Evolutionary conservation across 2,329 filamentous ascomycete genomes (phyloP).

Genomic region (Penicillium sp.): DNA sequence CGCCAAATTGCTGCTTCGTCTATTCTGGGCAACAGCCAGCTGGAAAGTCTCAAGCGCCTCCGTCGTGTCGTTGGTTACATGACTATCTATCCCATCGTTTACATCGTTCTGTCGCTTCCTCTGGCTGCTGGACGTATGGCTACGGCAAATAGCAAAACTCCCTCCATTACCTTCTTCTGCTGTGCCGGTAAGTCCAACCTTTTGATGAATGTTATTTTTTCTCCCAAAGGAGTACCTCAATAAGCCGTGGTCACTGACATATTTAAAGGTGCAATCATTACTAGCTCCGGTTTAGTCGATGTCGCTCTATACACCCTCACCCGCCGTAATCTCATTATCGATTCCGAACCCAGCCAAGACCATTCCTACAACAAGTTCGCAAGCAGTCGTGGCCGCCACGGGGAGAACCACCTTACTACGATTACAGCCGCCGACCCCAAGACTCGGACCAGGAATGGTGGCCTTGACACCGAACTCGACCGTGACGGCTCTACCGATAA

Average conservation of each 20-base stretch:
- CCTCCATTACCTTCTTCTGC: constrained; percentile 51
- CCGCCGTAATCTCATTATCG: constrained; percentile 58
- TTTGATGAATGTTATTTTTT: not conserved
- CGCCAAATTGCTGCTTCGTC: constrained; percentile 47
- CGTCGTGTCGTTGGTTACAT: constrained; percentile 52
- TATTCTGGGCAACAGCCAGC: constrained; percentile 42
- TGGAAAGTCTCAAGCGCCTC: constrained; percentile 44
- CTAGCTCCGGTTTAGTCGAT: constrained; percentile 63
- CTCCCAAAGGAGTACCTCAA: not conserved
- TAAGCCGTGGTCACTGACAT: constrained; percentile 5
- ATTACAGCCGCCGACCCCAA: constrained; percentile 37
- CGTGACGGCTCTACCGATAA: constrained; percentile 53
- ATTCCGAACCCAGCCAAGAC: constrained; percentile 50
- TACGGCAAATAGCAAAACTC: constrained; percentile 39
- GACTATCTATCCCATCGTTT: constrained; percentile 55
- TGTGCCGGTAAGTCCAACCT: constrained; percentile 44
- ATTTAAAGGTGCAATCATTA: constrained; percentile 54
- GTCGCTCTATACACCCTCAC: constrained; percentile 62
- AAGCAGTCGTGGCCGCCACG: constrained; percentile 33
- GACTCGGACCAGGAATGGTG: constrained; percentile 18
- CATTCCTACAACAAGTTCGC: constrained; percentile 39
- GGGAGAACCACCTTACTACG: constrained; percentile 38
- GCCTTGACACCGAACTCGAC: constrained; percentile 28
- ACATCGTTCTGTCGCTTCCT: constrained; percentile 67
- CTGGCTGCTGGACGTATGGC: constrained; percentile 56